Evolutionary conservation across 2,329 filamentous ascomycete genomes (phyloP).

Genomic region (Sporothrix euskadiensis): DNA sequence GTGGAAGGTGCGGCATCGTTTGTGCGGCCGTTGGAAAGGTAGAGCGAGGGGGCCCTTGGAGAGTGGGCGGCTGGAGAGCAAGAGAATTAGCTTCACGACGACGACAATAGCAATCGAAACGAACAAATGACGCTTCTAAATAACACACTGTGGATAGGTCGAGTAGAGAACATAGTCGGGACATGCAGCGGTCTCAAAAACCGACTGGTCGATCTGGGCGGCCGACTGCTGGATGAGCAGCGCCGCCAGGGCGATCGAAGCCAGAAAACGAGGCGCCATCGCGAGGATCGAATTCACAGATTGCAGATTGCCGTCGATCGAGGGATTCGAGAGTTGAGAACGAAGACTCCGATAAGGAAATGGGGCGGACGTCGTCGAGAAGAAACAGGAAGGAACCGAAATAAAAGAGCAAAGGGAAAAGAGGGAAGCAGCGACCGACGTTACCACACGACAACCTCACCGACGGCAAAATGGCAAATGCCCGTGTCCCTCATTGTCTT

Average conservation of each 20-base stretch:
- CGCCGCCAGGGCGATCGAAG: slow-evolving; percentile 23
- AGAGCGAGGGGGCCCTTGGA: slow-evolving; percentile 77
- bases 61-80: slow-evolving; percentile 64
- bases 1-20: slow-evolving; percentile 82
- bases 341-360: not conserved
- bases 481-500: not conserved
- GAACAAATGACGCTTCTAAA: not conserved
- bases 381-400: not conserved
- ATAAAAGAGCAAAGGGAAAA: not conserved
- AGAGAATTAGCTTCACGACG: not conserved
- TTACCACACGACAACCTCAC: not conserved
- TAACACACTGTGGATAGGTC: slow-evolving; percentile 56
- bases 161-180: slow-evolving; percentile 66
- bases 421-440: not conserved
- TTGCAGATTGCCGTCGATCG: not conserved
- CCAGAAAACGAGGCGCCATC: slow-evolving; percentile 30
- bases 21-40: slow-evolving; percentile 81
- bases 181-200: slow-evolving; percentile 51
- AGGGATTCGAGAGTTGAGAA: not conserved
- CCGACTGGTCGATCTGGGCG: slow-evolving; percentile 23
- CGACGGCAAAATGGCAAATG: not conserved
- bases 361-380: not conserved
- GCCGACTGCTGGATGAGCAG: slow-evolving; percentile 27
- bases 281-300: not conserved
- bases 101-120: not conserved